phyloP scores from a whole-genome alignment of 345 rosid genomes.

The Linum usitatissimum region DNA sequence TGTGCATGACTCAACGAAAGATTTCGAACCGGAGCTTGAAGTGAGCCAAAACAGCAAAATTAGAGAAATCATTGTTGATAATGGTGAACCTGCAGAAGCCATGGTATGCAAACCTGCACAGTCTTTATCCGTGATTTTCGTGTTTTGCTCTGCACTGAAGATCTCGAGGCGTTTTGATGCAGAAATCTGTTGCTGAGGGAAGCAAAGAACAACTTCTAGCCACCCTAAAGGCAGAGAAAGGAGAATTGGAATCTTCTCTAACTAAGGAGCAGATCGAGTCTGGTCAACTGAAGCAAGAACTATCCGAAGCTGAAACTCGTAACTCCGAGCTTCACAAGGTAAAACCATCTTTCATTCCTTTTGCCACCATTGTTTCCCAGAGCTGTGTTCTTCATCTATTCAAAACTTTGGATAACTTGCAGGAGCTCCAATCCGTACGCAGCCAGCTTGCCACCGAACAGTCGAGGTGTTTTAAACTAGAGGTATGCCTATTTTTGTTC shows the following conservation, averaged over 20 bases:
- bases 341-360: conserved; percentile 5
- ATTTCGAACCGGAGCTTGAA: conserved; percentile 71
- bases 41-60: conserved; percentile 72
- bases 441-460: conserved; percentile 95
- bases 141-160: neutral
- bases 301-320: conserved; percentile 60
- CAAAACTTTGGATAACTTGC: neutral
- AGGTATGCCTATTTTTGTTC: conserved; percentile 33
- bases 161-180: conserved; percentile 13
- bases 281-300: conserved; percentile 64
- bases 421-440: conserved; percentile 97
- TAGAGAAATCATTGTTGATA: conserved; percentile 80
- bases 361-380: no score
- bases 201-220: conserved; percentile 34
- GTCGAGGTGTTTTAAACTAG: conserved; percentile 94
- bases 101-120: conserved; percentile 29
- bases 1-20: conserved; percentile 51
- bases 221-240: conserved; percentile 64
- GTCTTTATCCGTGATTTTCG: neutral
- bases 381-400: no score
- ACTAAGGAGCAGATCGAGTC: conserved; percentile 61
- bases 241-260: conserved; percentile 60
- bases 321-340: conserved; percentile 80
- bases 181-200: conserved; percentile 46
- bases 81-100: conserved; percentile 34